Evolutionary conservation across 352 stramenopile species (phyloP), one percentile per base, ranked within the genome.

Genomic region (Globisporangium viniferum): DNA sequence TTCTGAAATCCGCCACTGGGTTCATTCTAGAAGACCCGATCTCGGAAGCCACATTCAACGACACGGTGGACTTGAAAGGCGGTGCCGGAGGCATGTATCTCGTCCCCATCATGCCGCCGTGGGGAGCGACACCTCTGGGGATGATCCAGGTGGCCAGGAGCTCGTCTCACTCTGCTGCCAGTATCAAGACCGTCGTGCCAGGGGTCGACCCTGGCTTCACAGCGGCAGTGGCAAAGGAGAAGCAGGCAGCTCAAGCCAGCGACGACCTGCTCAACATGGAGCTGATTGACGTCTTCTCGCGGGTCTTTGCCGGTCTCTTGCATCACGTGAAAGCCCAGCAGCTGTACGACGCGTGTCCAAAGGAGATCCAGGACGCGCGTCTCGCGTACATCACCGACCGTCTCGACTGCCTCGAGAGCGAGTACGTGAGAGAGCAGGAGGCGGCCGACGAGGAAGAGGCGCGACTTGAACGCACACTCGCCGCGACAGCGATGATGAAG

Each of bases 41-140:
- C 9, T 76, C 77, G 0, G 74, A 92, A 59, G 70, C 82, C 24
- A 76, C 66, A 3, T 93, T 87, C 69, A 93, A 93, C 44, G 83
- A 91, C 58, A 91, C 81, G 0, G 81, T 90, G 3, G 86, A 93
- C 58, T 76, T 92, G 29, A 71, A 73, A 24, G 82, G 83, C 2
- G 82, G 82, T 0, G 79, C 80, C 29, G 69, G 79, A 48, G 86
- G 83, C 0, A 58, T 92, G 57, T 91, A 91, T 54, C 67, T 94
- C 8, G 73, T 70, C 1, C 74, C 81, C 5, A 92, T 91, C 62
- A 59, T 72, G 7, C 89, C 84, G 15, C 76, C 79, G 1, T 91
- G 81, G 82, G 66, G 71, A 1, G 64, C 76, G 0, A 60, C 74
- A 1, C 78, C 82, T 3, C 78, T 92, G 29, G 84, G 86, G 2